Conservation (phyloP, 768 basidiomycete genomes). For the Sporobolomyces roseus region DNA sequence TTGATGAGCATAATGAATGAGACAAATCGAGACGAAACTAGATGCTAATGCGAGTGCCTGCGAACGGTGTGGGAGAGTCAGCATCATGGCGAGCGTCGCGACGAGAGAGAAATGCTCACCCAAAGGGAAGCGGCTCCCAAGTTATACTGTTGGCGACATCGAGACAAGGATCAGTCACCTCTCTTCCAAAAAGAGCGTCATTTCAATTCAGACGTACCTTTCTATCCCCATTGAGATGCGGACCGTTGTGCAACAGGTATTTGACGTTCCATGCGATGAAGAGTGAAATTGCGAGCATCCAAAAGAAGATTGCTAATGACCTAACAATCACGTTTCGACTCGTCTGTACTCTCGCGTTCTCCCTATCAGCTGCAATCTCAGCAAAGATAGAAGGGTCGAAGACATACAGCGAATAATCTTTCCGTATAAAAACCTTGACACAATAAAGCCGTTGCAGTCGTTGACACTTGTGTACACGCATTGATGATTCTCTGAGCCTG, state of each 20-base stretch:
- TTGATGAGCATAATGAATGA: constrained; percentile 3
- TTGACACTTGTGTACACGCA: constrained; percentile 11
- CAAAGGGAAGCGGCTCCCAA: constrained; percentile 1
- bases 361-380: not conserved
- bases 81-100: too few species aligned
- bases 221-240: constrained; percentile 10
- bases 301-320: not conserved
- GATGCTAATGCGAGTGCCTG: not conserved
- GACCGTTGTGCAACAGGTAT: constrained; percentile 14
- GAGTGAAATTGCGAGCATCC: constrained; percentile 1
- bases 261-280: constrained; percentile 23
- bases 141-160: constrained; percentile 1
- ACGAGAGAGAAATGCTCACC: not conserved
- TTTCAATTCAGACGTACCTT: not conserved
- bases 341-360: not conserved
- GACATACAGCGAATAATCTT: constrained; percentile 1
- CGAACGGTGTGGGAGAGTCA: too few species aligned
- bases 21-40: not conserved
- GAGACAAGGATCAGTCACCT: not conserved
- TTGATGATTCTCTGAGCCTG: not conserved
- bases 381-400: not conserved
- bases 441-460: constrained; percentile 1
- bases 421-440: constrained; percentile 13
- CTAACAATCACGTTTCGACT: constrained; percentile 3
- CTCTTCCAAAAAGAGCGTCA: too few species aligned